A percentile compares a stretch with the other conserved stretches of the same genome.
Conservation (phyloP, 2,329 filamentous ascomycete genomes). For the Kalmusia sp. region DNA sequence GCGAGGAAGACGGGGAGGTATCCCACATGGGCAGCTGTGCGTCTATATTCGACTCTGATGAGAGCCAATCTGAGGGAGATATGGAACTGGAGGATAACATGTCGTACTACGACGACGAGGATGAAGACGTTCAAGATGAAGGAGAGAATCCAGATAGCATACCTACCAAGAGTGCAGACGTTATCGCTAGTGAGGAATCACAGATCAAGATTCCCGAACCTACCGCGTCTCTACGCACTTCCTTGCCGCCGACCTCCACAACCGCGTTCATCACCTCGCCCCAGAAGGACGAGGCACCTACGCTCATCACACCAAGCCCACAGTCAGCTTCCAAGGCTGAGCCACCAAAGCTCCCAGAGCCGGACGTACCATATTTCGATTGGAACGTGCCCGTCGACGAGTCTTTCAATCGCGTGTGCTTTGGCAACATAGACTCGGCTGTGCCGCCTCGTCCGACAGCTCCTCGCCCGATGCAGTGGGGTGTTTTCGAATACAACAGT, state of each 20-base stretch:
- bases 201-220: too few species aligned
- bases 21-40: neutral
- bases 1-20: constrained; percentile 3
- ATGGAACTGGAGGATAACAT: neutral
- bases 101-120: neutral
- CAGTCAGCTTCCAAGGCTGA: neutral
- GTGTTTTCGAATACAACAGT: constrained; percentile 9
- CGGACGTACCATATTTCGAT: neutral
- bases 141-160: neutral
- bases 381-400: constrained; percentile 3
- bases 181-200: too few species aligned
- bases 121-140: neutral
- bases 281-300: neutral
- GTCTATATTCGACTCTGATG: constrained; percentile 1
- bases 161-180: neutral
- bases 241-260: neutral
- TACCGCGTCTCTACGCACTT: neutral
- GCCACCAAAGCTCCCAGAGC: neutral
- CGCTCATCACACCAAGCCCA: neutral
- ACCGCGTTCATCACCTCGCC: neutral
- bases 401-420: neutral
- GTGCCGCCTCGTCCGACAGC: constrained; percentile 27
- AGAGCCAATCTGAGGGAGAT: constrained; percentile 5
- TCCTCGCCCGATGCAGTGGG: constrained; percentile 16
- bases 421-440: constrained; percentile 15